Base-by-base conservation (phyloP, 257 asterid genomes). In the Galeopsis tetrahit region DNA sequence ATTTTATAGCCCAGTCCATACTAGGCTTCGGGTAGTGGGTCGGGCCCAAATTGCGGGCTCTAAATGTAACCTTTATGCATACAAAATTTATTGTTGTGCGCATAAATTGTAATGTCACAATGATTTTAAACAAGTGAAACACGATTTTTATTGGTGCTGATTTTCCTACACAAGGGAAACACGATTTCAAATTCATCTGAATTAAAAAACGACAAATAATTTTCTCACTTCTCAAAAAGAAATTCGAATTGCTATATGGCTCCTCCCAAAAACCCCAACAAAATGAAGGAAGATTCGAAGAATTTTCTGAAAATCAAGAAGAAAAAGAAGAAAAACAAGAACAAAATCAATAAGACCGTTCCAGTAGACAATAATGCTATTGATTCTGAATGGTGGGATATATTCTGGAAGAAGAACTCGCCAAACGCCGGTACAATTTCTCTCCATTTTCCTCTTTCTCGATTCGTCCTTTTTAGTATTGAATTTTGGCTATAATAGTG, bases 351-450 rank as follows among this genome's bases (percentile, higher is more conserved):
- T 55, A 85, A 75, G 70, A 42, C 83, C 28, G 81, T 66, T 35
- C 84, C 85, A 38, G 77, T 78, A 5, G 97, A 90, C 69, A 88
- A 78, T 73, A 85, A 71, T 75, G 93, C 92, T 7, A 52, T 85
- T 77, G 97, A 93, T 76, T 85, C 86, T 60, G 98, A 93, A 72
- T 93, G 97, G 96, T 93, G 98, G 98, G 91, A 86, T 52, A 68
- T 86, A 21, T 91, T 89, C 87, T 91, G 90, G 96, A 83, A 69
- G 73, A 93, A 83, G 85, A 89, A 89, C 64, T 86, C 92, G 74
- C 79, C 84, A 17, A 6, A 73, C 70, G 75, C 81, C 69, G 96
- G 95, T 90, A 34, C 15, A 2, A 31, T 48, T 43, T 75, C 55
- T 36, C n/a, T 68, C 42, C 8, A 5, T 38, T 68, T 2, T n/a